Base-by-base conservation (phyloP, 2,329 filamentous ascomycete genomes). In the Ascochyta rabiei region DNA sequence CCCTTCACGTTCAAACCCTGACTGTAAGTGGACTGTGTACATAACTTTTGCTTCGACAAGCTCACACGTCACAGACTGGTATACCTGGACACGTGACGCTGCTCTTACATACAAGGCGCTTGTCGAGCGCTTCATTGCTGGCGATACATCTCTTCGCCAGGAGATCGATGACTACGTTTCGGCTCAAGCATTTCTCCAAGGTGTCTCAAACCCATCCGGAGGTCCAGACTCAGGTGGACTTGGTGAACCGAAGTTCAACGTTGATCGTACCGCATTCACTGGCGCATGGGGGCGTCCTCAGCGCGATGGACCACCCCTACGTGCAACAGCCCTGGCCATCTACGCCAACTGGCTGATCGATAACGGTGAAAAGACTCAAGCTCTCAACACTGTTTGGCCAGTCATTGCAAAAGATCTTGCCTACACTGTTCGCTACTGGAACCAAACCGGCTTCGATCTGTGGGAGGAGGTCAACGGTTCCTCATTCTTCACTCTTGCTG, bases 401-500 rank as follows among this genome's bases (percentile, higher is more conserved):
- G 79, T 93, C 47, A 84, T 92, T 41, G 80, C 81, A 42, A 93
- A 92, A 62, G 91, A 95, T 66, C 80, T 96, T 30, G 82, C 81
- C 39, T 95, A 93, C 60, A 86, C 91, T 6, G 82, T 86, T 1
- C 84, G 90, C 67, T 90, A 90, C 76, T 83, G 81, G 77, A 84
- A 82, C 56, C 75, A 80, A 48, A 81, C 81, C 4, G 81, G 80
- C 5, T 95, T 86, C 66, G 91, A 96, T 71, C 81, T 96, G 3
- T 95, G 91, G 91, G 91, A 95, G 71, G 91, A 95, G 72, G 84
- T 93, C 13, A 78, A 80, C 21, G 89, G 89, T 35, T 87, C 84
- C 19, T 92, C 89, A 0, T 95, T 93, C 79, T 96, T 93, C 75
- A 95, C 90, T 1, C 77, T 86, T 28, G 84, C 86, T 3, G 82